Evolutionary conservation across 2,329 filamentous ascomycete genomes (phyloP), one percentile per base, ranked within the genome.

Genomic region (Leptographium radiaticola): DNA sequence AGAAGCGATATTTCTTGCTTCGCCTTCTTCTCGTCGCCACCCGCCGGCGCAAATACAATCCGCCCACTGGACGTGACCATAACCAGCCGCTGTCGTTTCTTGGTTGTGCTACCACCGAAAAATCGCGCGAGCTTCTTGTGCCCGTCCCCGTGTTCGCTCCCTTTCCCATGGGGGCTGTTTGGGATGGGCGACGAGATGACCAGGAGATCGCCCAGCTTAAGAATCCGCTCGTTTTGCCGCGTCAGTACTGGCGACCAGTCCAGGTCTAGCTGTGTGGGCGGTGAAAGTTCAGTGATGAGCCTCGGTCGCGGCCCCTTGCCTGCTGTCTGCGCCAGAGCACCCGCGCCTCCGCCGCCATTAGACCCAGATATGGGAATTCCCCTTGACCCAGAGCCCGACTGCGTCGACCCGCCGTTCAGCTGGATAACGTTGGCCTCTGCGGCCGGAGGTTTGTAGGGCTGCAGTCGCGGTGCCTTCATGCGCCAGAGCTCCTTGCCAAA

Each of bases 161-260:
- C 79, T 63, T 84, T 89, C 39, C 82, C 80, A 53, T 83, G 83
- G 0, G 86, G 81, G 57, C 83, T 87, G 63, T 87, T 86, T 11
- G 86, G 78, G 52, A 89, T 77, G 11, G 90, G 86, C 2, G 87
- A 81, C 7, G 88, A 86, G 42, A 87, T 76, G 9, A 98, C 90
- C 67, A 89, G 80, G 58, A 96, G 72, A 63, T 98, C 95, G 2
- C 93, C 93, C 25, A 98, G 75, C 67, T 95, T 96, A 58, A 98
- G 69, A 60, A 98, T 98, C 39, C 93, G 81, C 68, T 98, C 93
- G 64, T 97, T 96, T 56, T 82, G 84, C 63, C 84, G 83, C 11
- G 87, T 96, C 53, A 98, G 73, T 6, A 98, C 90, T 1, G 93
- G 93, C 0, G 91, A 96, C 93, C 93, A 98, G 69, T 98, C 93